Percentiles rank a stretch among this genome's conserved stretches.
Evolutionary conservation across 2,329 filamentous ascomycete genomes (phyloP).

Genomic region (Verticillium albo-atrum): DNA sequence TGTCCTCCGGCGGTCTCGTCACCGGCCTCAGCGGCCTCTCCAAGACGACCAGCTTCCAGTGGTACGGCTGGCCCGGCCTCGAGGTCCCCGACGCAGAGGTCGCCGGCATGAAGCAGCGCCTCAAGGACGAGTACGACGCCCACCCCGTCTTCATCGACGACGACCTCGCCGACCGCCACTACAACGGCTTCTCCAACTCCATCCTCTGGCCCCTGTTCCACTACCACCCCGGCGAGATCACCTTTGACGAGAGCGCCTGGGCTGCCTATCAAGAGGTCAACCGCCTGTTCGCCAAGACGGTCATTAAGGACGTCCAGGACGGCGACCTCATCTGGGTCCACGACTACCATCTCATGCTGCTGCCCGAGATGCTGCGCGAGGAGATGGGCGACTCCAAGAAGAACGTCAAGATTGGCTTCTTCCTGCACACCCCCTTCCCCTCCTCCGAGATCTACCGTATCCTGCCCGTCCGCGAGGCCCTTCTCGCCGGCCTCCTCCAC

Average conservation of each 20-base stretch:
- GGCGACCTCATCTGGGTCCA: slow-evolving; percentile 97
- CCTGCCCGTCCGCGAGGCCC: slow-evolving; percentile 83
- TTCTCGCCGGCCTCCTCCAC: slow-evolving; percentile 81
- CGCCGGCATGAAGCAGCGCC: slow-evolving; percentile 64
- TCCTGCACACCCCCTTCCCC: slow-evolving; percentile 94
- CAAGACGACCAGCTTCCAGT: slow-evolving; percentile 92
- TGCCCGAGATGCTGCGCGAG: slow-evolving; percentile 91
- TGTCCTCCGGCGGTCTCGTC: slow-evolving; percentile 95
- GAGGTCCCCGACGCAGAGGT: slow-evolving; percentile 86
- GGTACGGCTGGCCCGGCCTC: slow-evolving; percentile 97
- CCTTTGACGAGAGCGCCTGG: slow-evolving; percentile 95
- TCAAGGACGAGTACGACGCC: slow-evolving; percentile 84
- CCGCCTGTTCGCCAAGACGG: slow-evolving; percentile 81
- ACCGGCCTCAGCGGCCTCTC: slow-evolving; percentile 87
- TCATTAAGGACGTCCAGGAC: slow-evolving; percentile 83
- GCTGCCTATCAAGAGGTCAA: slow-evolving; percentile 91
- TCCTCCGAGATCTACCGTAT: slow-evolving; percentile 97
- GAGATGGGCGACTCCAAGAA: slow-evolving; percentile 77
- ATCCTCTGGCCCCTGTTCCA: slow-evolving; percentile 99
- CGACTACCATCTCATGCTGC: slow-evolving; percentile 96
- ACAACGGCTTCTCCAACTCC: slow-evolving; percentile 97
- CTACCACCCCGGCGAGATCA: slow-evolving; percentile 97
- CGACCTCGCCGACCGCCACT: slow-evolving; percentile 89
- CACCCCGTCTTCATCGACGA: slow-evolving; percentile 92
- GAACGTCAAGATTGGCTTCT: slow-evolving; percentile 97